Conservation (phyloP, 805 yeast genomes). For the Teunomyces funiuensis region DNA sequence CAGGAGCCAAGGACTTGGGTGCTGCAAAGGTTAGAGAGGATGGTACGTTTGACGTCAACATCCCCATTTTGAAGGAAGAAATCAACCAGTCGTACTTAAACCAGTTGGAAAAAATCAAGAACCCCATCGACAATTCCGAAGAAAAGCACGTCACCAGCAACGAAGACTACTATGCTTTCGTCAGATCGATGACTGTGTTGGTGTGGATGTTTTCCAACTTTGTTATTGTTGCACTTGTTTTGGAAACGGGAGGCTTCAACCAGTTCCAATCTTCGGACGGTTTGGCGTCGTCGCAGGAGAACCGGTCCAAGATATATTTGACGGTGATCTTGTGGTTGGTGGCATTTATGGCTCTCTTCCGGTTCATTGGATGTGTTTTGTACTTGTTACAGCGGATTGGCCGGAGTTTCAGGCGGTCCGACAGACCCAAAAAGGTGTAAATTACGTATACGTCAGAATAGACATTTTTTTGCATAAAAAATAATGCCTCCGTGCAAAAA, state of each 20-base stretch:
- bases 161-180: slow-evolving; percentile 47
- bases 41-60: slow-evolving; percentile 56
- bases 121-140: slow-evolving; percentile 37
- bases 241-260: slow-evolving; percentile 45
- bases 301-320: slow-evolving; percentile 42
- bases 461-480: not conserved
- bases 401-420: slow-evolving; percentile 22
- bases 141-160: slow-evolving; percentile 28
- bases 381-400: slow-evolving; percentile 44
- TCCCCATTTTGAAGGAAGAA: slow-evolving; percentile 49
- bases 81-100: slow-evolving; percentile 53
- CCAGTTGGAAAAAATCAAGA: slow-evolving; percentile 53
- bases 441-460: not conserved
- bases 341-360: slow-evolving; percentile 57
- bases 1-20: slow-evolving; percentile 58
- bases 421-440: slow-evolving; percentile 2
- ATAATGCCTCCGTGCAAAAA: not conserved
- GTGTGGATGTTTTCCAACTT: slow-evolving; percentile 47
- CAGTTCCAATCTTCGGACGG: slow-evolving; percentile 33
- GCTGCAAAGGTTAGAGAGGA: slow-evolving; percentile 52
- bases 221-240: slow-evolving; percentile 40
- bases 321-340: slow-evolving; percentile 61
- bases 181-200: slow-evolving; percentile 47
- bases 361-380: slow-evolving; percentile 52
- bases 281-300: slow-evolving; percentile 25